Base-by-base conservation (phyloP, 352 stramenopile species). In the Aphanomyces euteiches region DNA sequence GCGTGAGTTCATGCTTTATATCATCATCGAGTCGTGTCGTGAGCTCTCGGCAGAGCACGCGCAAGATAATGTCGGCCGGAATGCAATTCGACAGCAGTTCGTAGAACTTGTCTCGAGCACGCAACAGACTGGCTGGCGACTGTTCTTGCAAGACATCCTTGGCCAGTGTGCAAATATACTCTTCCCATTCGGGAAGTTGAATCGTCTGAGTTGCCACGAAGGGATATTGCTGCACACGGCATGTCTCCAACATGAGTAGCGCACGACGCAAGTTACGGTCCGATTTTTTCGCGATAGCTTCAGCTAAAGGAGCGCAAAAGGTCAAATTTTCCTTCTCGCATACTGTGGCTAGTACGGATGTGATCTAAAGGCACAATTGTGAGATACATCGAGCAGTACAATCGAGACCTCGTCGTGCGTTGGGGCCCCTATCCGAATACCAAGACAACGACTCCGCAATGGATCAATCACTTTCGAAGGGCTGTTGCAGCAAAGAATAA, bases 11-110 rank as follows among this genome's bases (percentile, higher is more conserved):
- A 69, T 95, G 82, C 84, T 99, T 99, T 58, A 99, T 86, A 47
- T 89, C 83, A 72, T 99, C 96, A 80, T 99, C 96, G 50, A 99
- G 77, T 40, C 90, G 95, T 53, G 79, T 92, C 65, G 99, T 85
- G 47, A 99, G 85, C 72, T 99, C 95, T 54, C 85, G 81, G 54
- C 83, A 90, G 12, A 93, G 74, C 59, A 90, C 82, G 68, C 97
- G 96, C 40, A 99, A 78, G 73, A 99, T 99, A 13, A 99, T 84
- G 69, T 98, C 91, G 10, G 96, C 90, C 38, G 97, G 97, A 63
- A 99, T 99, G 78, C 97, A 99, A 76, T 99, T 99, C 45, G 97
- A 92, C 6, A 99, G 78, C 19, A 99, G 81, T 75, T 99, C 97
- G 80, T 99, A 99, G 45, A 99, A 81, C 81, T 98, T 99, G 73